Evolutionary conservation across 441 rosid species (phyloP).

Genomic region (Sinapis alba): DNA sequence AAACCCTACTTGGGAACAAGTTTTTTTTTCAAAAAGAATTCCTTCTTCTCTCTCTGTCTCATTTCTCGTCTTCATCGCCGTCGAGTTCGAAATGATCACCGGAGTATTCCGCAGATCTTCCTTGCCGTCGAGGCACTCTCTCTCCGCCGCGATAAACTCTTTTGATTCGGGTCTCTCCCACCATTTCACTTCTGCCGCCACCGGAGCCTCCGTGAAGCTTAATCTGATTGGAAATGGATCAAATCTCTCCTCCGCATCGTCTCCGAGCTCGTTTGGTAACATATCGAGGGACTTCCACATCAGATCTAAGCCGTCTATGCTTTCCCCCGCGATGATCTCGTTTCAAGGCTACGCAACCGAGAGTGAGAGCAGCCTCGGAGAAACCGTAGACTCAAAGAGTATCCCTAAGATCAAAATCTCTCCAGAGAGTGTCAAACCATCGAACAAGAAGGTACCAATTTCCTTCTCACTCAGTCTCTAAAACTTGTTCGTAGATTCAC

Average conservation of each 20-base stretch:
- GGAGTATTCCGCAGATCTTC: conserved; percentile 40
- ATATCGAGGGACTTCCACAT: conserved; percentile 46
- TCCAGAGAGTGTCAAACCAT: conserved; percentile 56
- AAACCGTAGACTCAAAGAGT: conserved; percentile 12
- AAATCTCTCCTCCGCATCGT: background rate
- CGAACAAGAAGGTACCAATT: conserved; percentile 53
- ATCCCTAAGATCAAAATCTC: conserved; percentile 50
- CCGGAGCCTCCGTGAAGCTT: conserved; percentile 5
- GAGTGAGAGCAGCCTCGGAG: conserved; percentile 43
- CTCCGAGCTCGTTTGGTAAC: conserved; percentile 13
- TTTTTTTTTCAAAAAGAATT: background rate
- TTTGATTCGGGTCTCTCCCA: conserved; percentile 33
- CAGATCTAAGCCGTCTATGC: conserved; percentile 52
- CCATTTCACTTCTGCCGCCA: conserved; percentile 24
- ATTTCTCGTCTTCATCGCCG: background rate
- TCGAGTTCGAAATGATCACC: conserved; percentile 41
- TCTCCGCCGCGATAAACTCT: conserved; percentile 40
- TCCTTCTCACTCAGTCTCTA: conserved; percentile 1
- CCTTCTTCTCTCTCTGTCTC: background rate
- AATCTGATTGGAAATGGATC: conserved; percentile 14
- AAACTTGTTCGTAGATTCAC: background rate
- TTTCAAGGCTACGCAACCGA: conserved; percentile 55
- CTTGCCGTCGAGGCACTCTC: conserved; percentile 23
- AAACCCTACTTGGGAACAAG: conserved; percentile 25
- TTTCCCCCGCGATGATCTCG: conserved; percentile 31